Conservation (phyloP, 164 flowering plant genomes). For the Aristolochia fimbriata region DNA sequence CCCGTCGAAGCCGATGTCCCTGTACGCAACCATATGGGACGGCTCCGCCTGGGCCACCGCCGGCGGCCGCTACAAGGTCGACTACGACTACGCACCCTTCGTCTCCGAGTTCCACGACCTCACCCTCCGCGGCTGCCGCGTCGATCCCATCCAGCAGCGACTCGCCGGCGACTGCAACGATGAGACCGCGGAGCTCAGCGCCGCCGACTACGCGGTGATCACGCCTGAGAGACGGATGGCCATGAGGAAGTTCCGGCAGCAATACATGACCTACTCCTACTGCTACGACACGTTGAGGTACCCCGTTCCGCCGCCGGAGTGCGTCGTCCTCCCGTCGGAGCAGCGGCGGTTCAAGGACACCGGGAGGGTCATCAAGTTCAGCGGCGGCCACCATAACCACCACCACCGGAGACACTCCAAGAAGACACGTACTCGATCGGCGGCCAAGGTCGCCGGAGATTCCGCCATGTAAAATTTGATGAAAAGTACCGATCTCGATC, state of each 20-base stretch:
- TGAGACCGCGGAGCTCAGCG: neutral
- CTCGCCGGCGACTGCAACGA: conserved; percentile 28
- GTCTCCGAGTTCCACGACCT: conserved; percentile 54
- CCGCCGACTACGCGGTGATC: conserved; percentile 17
- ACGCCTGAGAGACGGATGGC: conserved; percentile 24
- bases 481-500: too few species aligned
- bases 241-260: conserved; percentile 58
- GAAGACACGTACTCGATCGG: conserved; percentile 14
- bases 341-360: conserved; percentile 46
- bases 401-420: conserved; percentile 3
- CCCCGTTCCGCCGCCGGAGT: conserved; percentile 64
- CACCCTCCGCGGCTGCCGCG: conserved; percentile 68
- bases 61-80: conserved; percentile 76
- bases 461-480: neutral
- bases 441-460: neutral
- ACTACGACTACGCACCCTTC: conserved; percentile 77
- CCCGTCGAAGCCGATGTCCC: conserved; percentile 90
- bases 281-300: conserved; percentile 69
- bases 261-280: conserved; percentile 74
- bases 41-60: conserved; percentile 87
- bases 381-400: conserved; percentile 27
- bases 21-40: conserved; percentile 92
- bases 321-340: conserved; percentile 48
- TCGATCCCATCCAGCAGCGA: conserved; percentile 51
- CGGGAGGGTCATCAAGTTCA: conserved; percentile 49